phyloP scores from a whole-genome alignment of 257 asterid species.

The Fraxinus americana region DNA sequence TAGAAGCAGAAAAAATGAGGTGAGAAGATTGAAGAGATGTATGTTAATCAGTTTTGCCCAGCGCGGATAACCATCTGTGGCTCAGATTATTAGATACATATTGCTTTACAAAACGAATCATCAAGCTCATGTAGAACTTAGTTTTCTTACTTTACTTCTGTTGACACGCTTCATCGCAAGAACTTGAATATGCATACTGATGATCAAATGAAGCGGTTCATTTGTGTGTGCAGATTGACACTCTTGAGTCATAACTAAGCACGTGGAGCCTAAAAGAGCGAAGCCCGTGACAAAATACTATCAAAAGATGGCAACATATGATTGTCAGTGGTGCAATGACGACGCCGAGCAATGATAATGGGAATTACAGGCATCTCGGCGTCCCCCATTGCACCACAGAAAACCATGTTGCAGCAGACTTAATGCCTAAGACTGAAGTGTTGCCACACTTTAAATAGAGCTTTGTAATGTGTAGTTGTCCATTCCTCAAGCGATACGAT shows the following conservation, averaged over 20 bases:
- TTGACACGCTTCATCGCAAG: too few relatives aligned
- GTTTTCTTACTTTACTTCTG: too few relatives aligned
- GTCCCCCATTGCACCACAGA: conserved; percentile 45
- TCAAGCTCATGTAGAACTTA: too few relatives aligned
- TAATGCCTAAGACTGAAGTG: conserved; percentile 6
- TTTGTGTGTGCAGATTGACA: background rate
- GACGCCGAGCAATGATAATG: conserved; percentile 27
- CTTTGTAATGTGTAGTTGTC: background rate
- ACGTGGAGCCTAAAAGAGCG: background rate
- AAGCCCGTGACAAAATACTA: background rate
- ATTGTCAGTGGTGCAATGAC: conserved; percentile 48
- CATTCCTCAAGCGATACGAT: background rate
- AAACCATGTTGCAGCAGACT: conserved; percentile 30
- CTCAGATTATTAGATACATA: too few relatives aligned
- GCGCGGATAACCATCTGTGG: too few relatives aligned
- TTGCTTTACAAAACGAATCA: too few relatives aligned
- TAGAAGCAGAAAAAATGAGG: too few relatives aligned
- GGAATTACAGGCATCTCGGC: conserved; percentile 21
- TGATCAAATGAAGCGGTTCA: background rate
- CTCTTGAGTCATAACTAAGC: background rate
- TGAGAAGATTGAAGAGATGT: too few relatives aligned
- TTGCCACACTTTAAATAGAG: conserved; percentile 17
- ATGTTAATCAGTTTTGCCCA: too few relatives aligned
- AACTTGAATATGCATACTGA: background rate
- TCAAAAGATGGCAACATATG: conserved; percentile 28